These are phyloP conservation scores for Clohesyomyces aquaticus DNA, from an alignment of 495 filamentous ascomycete genomes.

Conservation along the genomic window DNA sequence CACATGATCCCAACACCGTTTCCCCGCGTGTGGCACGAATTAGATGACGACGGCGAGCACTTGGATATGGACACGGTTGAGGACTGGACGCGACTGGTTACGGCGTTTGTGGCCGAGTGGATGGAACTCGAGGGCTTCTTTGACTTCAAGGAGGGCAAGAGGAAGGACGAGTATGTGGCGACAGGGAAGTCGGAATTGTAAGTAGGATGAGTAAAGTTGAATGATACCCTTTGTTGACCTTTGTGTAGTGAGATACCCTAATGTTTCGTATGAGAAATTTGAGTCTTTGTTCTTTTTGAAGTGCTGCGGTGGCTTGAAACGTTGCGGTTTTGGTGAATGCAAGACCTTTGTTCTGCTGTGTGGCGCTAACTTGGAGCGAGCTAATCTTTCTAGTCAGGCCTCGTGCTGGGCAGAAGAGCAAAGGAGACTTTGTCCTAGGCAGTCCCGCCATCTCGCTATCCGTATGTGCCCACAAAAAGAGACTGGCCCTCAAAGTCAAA, in stretches of 20 bases:
- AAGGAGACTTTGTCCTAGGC: background rate
- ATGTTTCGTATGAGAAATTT: slow-evolving; percentile 2
- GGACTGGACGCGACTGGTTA: slow-evolving; percentile 83
- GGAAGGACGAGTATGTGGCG: slow-evolving; percentile 15
- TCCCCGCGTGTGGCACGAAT: slow-evolving; percentile 82
- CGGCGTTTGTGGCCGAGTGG: slow-evolving; percentile 90
- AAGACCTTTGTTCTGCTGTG: too few relatives aligned
- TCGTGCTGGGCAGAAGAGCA: background rate
- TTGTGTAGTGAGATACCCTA: slow-evolving; percentile 35
- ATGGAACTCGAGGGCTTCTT: slow-evolving; percentile 61
- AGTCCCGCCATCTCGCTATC: too few relatives aligned
- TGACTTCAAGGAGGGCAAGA: slow-evolving; percentile 12
- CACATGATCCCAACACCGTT: slow-evolving; percentile 87
- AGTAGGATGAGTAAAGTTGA: slow-evolving; percentile 12
- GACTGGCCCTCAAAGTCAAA: too few relatives aligned
- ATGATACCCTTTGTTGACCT: slow-evolving; percentile 12
- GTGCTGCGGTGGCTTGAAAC: too few relatives aligned
- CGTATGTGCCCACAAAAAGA: too few relatives aligned
- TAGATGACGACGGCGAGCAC: slow-evolving; percentile 84
- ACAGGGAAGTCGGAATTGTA: slow-evolving; percentile 35
- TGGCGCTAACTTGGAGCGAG: too few relatives aligned
- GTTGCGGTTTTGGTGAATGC: too few relatives aligned
- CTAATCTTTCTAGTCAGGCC: background rate
- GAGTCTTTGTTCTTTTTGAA: background rate
- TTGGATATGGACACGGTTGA: slow-evolving; percentile 80